phyloP scores from a whole-genome alignment of 306 rosid species.

The Begonia peltatifolia region DNA sequence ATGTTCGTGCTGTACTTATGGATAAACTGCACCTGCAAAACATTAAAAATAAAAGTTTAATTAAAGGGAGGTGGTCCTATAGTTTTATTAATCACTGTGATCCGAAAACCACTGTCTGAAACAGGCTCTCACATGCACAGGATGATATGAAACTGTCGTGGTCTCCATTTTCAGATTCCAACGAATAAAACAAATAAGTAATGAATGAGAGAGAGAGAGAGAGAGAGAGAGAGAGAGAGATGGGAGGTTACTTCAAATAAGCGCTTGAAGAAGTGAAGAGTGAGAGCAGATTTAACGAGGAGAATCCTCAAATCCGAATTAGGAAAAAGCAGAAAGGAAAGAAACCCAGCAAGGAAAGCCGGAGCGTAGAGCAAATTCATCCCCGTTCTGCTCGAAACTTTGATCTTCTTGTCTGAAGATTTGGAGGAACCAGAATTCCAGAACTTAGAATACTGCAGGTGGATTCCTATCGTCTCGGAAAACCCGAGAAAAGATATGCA shows the following conservation, averaged over 20 bases:
- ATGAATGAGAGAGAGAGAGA: background rate
- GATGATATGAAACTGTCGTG: background rate
- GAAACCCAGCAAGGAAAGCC: slow-evolving; percentile 35
- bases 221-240: background rate
- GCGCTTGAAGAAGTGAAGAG: slow-evolving; percentile 58
- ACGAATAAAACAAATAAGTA: no score
- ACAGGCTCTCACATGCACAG: no score
- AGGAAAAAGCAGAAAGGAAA: slow-evolving; percentile 27
- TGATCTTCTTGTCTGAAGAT: background rate
- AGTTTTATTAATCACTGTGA: no score
- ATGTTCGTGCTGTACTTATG: slow-evolving; percentile 52
- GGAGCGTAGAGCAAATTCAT: slow-evolving; percentile 50
- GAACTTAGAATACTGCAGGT: slow-evolving; percentile 50
- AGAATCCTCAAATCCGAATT: slow-evolving; percentile 19
- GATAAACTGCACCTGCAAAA: slow-evolving; percentile 45
- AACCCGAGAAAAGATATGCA: slow-evolving; percentile 12
- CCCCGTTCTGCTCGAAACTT: slow-evolving; percentile 31
- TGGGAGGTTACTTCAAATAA: slow-evolving; percentile 30
- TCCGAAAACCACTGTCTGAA: no score
- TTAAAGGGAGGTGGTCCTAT: no score
- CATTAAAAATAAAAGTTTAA: background rate
- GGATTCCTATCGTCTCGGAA: slow-evolving; percentile 32
- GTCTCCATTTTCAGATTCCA: no score
- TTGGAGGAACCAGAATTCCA: slow-evolving; percentile 3
- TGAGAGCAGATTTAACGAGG: slow-evolving; percentile 25